Evolutionary conservation across 1,284 basidiomycete species (phyloP), one percentile per base, ranked within the genome.

Genomic region (Vanrija pseudolonga): DNA sequence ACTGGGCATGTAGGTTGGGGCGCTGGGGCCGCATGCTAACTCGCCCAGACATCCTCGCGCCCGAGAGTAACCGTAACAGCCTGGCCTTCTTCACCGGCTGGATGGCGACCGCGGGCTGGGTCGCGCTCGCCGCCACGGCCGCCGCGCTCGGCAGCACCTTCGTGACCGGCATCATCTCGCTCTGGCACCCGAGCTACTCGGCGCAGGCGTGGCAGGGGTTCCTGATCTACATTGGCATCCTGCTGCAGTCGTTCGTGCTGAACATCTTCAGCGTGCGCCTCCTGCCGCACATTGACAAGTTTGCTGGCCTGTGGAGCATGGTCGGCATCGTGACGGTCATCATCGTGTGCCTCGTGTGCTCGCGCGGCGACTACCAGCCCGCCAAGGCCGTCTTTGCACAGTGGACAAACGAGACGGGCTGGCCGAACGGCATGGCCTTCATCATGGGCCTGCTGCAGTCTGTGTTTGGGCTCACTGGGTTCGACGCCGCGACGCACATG

Each of bases 401-500:
- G 1, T 74, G 61, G 23, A 56, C 63, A 20, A 78, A 77, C 59
- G 32, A 41, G 45, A 46, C 45, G 2, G 46, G 45, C 56, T 54
- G 58, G 54, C 54, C n/a, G 7, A 42, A 52, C 45, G 58, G 58
- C 2, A 52, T 74, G 5, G 69, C 76, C 1, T 78, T 69, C 62
- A 71, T 75, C 28, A 60, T 76, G 2, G 76, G 74, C 18, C 59
- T 76, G 8, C 62, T 77, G 1, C 75, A 78, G 50, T 46, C 49
- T 44, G 51, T 47, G 3, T 45, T 60, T 17, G 53, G 55, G 14
- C 52, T 57, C 15, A 53, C 55, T 0, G 51, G 44, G 53, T 50
- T 53, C 23, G 71, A 73, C 41, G 61, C 60, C 0, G 66, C 66
- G n/a, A 53, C 65, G 6, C 77, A 78, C 59, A 62, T 78, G 54